Conservation (phyloP, 306 rosid species). For the Arachis hypogaea region DNA sequence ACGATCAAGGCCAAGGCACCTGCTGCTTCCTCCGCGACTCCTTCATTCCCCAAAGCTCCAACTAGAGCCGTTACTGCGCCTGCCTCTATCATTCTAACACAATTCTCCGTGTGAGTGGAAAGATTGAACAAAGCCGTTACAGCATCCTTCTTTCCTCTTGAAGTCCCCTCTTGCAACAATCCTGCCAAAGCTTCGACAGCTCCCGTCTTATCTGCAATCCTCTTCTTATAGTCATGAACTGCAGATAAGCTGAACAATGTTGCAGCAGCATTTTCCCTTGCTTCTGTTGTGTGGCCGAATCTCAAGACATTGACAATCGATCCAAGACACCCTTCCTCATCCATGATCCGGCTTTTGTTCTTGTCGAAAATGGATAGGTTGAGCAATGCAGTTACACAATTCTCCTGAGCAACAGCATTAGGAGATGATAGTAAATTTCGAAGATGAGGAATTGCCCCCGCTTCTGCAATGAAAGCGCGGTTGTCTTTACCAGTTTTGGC, state of each 20-base stretch:
- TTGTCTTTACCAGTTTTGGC: slow-evolving; percentile 90
- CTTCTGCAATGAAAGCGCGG: slow-evolving; percentile 89
- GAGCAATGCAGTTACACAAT: slow-evolving; percentile 92
- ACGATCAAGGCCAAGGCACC: slow-evolving; percentile 91
- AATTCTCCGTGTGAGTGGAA: slow-evolving; percentile 81
- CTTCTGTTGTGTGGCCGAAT: slow-evolving; percentile 87
- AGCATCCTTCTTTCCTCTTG: slow-evolving; percentile 93
- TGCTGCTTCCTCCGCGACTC: slow-evolving; percentile 93
- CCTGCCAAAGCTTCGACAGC: slow-evolving; percentile 78
- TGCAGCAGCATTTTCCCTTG: slow-evolving; percentile 95
- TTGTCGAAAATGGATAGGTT: slow-evolving; percentile 83
- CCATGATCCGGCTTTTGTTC: slow-evolving; percentile 84
- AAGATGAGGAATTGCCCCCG: slow-evolving; percentile 90
- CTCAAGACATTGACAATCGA: slow-evolving; percentile 76
- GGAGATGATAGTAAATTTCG: slow-evolving; percentile 64
- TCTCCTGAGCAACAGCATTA: slow-evolving; percentile 83
- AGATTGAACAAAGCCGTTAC: slow-evolving; percentile 90
- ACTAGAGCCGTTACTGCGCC: slow-evolving; percentile 82
- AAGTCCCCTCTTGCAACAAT: slow-evolving; percentile 73
- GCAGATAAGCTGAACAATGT: slow-evolving; percentile 95
- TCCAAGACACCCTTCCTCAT: slow-evolving; percentile 74
- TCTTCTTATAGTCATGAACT: slow-evolving; percentile 85
- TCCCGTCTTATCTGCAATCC: slow-evolving; percentile 75
- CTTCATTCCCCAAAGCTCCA: slow-evolving; percentile 71
- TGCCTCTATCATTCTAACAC: slow-evolving; percentile 73